Percentiles rank a stretch among this genome's conserved stretches.
These are phyloP conservation scores for Paratinospora sagittata DNA, from an alignment of 164 flowering plant species.

Conservation along the genomic window DNA sequence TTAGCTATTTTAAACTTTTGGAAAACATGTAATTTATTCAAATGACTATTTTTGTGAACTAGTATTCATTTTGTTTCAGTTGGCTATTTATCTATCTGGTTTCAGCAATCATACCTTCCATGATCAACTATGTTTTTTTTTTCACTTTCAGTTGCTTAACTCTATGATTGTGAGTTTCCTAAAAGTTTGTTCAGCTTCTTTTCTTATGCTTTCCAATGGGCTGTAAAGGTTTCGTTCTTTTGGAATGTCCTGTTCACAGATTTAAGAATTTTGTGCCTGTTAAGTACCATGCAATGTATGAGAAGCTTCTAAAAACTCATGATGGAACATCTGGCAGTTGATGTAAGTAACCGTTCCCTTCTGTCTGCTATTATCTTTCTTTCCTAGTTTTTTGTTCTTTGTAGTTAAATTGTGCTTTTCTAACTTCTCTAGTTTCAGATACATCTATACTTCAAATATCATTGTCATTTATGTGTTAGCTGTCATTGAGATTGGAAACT, in stretches of 20 bases:
- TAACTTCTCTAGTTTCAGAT: neutral
- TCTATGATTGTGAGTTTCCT: neutral
- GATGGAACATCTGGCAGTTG: constrained; percentile 17
- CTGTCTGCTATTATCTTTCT: neutral
- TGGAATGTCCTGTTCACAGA: constrained; percentile 35
- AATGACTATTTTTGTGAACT: neutral
- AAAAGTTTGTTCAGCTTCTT: neutral
- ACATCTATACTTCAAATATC: neutral
- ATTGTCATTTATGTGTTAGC: neutral
- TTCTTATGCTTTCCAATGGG: neutral
- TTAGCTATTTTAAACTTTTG: neutral
- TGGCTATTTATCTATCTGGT: neutral
- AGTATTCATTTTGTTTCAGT: neutral
- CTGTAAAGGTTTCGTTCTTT: constrained; percentile 1
- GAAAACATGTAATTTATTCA: neutral
- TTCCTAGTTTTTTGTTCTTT: neutral
- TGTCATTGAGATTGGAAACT: neutral
- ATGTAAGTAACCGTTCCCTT: constrained; percentile 10
- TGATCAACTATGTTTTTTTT: neutral
- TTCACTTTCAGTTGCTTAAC: neutral
- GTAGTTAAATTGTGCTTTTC: neutral
- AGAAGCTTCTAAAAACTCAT: constrained; percentile 37
- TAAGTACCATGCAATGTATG: constrained; percentile 63
- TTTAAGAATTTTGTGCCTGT: constrained; percentile 88
- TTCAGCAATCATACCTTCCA: neutral